A percentile compares a stretch with the other conserved stretches of the same genome.
Evolutionary conservation across 225 moss, liverwort and hornwort species (phyloP).

Genomic region (Physcomitrium patens): DNA sequence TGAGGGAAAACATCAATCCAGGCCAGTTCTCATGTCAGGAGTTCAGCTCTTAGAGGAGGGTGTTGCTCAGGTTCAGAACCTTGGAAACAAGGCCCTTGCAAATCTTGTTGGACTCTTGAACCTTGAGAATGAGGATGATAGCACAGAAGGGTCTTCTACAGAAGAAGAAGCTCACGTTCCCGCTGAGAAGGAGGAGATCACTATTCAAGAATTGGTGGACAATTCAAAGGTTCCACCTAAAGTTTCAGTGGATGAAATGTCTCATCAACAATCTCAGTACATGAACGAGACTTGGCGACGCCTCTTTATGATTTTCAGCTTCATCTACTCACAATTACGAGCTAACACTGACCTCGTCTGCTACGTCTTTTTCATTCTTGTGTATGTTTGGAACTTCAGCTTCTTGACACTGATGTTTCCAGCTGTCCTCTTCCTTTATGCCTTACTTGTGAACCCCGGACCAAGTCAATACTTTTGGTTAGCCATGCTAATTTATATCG

Average conservation of each 20-base stretch:
- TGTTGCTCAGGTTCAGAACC: constrained; percentile 84
- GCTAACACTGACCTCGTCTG: constrained; percentile 90
- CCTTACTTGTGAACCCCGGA: constrained; percentile 90
- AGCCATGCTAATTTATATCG: constrained; percentile 94
- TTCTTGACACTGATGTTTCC: constrained; percentile 88
- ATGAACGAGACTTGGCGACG: constrained; percentile 77
- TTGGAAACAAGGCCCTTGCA: constrained; percentile 91
- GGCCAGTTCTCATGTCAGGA: constrained; percentile 72
- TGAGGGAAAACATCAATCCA: constrained; percentile 53
- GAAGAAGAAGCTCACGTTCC: constrained; percentile 75
- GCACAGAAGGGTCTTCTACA: constrained; percentile 74
- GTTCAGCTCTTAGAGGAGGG: constrained; percentile 87
- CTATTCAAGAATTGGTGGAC: constrained; percentile 42
- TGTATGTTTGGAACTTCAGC: constrained; percentile 96
- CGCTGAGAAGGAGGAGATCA: constrained; percentile 46
- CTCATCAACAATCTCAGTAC: constrained; percentile 50
- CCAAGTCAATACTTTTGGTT: constrained; percentile 95
- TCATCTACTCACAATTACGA: constrained; percentile 73
- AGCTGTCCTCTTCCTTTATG: constrained; percentile 86
- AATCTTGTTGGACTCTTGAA: constrained; percentile 91
- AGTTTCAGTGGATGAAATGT: constrained; percentile 42
- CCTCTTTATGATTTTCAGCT: constrained; percentile 66
- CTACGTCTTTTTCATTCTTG: constrained; percentile 93
- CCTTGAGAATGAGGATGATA: constrained; percentile 79
- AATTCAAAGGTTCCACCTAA: constrained; percentile 44